Conservation (phyloP, 352 stramenopile species). For the Globisporangium splendens region DNA sequence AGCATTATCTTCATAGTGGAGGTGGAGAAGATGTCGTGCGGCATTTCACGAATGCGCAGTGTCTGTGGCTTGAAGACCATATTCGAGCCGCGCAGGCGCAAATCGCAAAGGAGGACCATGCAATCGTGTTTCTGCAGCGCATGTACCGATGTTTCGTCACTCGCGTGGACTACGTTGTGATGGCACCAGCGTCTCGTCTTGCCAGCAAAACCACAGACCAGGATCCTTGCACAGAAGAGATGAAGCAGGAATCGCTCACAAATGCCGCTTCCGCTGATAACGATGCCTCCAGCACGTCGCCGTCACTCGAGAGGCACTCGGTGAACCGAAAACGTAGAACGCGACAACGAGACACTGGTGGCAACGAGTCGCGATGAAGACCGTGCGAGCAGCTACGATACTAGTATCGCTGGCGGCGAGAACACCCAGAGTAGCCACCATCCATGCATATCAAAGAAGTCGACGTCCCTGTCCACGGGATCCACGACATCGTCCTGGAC, state of each 20-base stretch:
- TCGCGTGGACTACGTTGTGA: slow-evolving; percentile 34
- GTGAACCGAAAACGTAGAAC: too few species aligned
- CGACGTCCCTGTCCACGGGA: neutral
- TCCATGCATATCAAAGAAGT: neutral
- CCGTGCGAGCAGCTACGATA: neutral
- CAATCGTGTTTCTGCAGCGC: slow-evolving; percentile 49
- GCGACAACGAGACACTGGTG: neutral
- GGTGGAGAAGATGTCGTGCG: neutral
- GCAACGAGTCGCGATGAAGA: neutral
- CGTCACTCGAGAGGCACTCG: neutral
- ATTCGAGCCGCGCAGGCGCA: slow-evolving; percentile 29
- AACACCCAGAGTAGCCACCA: neutral
- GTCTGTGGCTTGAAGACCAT: slow-evolving; percentile 33
- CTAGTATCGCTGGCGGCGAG: neutral
- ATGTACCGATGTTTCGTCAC: slow-evolving; percentile 45
- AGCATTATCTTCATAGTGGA: slow-evolving; percentile 26
- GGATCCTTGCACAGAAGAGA: neutral
- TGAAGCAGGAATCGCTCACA: neutral
- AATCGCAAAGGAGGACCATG: slow-evolving; percentile 35
- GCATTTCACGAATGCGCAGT: slow-evolving; percentile 35
- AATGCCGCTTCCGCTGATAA: neutral
- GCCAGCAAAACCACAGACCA: too few species aligned
- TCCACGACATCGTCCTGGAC: slow-evolving; percentile 9
- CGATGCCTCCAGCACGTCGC: neutral
- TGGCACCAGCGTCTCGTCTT: neutral